Conservation (phyloP, 225 moss, liverwort and hornwort genomes). For the Sphagnum contortum region DNA sequence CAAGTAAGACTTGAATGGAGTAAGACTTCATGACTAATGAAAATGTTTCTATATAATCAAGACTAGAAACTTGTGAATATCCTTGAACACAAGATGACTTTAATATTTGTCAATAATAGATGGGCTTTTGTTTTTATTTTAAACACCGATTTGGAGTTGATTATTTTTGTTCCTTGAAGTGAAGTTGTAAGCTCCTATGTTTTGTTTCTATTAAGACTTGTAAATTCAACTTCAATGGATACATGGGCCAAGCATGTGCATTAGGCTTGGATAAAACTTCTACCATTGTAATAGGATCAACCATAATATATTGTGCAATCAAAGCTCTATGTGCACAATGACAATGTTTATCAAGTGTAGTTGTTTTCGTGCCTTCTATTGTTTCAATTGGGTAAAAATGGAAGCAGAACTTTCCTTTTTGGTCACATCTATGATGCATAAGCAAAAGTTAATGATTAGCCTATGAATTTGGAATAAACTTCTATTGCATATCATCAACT, state of each 20-base stretch:
- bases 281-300: too few relatives aligned
- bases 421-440: too few relatives aligned
- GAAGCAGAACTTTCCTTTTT: too few relatives aligned
- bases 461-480: too few relatives aligned
- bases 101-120: not conserved
- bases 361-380: too few relatives aligned
- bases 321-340: too few relatives aligned
- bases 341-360: too few relatives aligned
- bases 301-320: too few relatives aligned
- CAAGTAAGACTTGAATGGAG: not conserved
- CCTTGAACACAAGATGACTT: not conserved
- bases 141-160: not conserved
- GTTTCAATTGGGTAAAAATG: too few relatives aligned
- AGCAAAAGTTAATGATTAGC: too few relatives aligned
- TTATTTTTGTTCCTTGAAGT: not conserved
- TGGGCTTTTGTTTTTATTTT: conserved; percentile 5
- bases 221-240: not conserved
- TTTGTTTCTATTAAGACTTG: conserved; percentile 1
- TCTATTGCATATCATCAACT: too few relatives aligned
- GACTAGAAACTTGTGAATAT: not conserved
- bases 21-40: not conserved
- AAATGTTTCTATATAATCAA: conserved; percentile 3
- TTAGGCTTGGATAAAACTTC: not conserved
- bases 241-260: not conserved
- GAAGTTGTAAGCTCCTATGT: not conserved